Evolutionary conservation across 2,329 filamentous ascomycete species (phyloP), one percentile per base, ranked within the genome.

Genomic region (Aspergillus sp.): DNA sequence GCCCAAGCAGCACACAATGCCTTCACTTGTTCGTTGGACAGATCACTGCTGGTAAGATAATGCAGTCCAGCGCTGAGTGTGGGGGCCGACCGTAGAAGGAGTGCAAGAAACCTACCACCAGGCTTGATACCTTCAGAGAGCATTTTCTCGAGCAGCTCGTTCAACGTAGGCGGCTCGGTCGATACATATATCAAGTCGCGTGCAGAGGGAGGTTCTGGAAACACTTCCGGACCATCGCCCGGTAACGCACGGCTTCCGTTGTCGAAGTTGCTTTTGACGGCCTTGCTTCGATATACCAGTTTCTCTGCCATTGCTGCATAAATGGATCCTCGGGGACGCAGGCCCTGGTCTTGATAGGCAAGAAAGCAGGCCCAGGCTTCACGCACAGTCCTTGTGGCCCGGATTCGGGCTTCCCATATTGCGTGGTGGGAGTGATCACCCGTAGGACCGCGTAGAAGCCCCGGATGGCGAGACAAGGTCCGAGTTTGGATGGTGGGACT

Each of bases 341-440:
- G 58, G 8, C 64, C 66, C 13, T 72, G 68, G 19, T 77, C 72
- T 62, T 82, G 75, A 54, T 78, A 83, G 4, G 81, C 76, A 40
- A 84, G 66, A 63, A 85, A 87, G 55, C 80, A 83, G 19, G 83
- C 82, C 84, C 84, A 87, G 5, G 84, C 83, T 69, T 87, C 83
- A 54, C 82, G 76, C 44, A 81, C 68, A 3, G 83, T 86, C 33
- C 84, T 74, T 10, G 84, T 87, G 19, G 81, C 76, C 43, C 74
- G 72, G 48, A 87, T 80, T 10, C 83, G 76, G 30, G 80, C 81
- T 51, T 75, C 74, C 83, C 84, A 86, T 10, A 80, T 60, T 10
- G 71, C 54, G 2, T 60, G 59, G 14, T 72, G 56, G 43, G 67
- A 55, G 11, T 54, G 52, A n/a, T 50, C 24, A n/a, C 54, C 54